These are phyloP conservation scores for Exophiala sp. DNA, from an alignment of 2,329 filamentous ascomycete species.

Conservation along the genomic window DNA sequence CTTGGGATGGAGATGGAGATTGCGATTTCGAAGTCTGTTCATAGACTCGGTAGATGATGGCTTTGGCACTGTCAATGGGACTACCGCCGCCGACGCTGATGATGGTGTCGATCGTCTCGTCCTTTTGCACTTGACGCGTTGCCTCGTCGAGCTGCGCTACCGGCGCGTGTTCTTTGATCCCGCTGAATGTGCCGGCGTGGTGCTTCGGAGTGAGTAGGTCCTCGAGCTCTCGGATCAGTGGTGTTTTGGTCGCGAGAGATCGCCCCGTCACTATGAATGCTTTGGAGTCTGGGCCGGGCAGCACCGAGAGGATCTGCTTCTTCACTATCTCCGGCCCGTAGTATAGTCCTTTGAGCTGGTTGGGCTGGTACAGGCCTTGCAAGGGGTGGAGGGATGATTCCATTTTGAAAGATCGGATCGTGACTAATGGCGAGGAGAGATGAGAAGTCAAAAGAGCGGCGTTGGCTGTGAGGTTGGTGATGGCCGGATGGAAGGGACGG, in stretches of 20 bases:
- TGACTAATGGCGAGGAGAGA: no score
- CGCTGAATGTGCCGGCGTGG: conserved; percentile 51
- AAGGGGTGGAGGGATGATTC: neutral
- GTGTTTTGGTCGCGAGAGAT: conserved; percentile 50
- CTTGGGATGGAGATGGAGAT: no score
- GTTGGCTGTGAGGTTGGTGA: no score
- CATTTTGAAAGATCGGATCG: neutral
- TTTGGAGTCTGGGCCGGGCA: conserved; percentile 43
- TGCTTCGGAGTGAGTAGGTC: conserved; percentile 39
- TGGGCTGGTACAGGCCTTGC: conserved; percentile 46
- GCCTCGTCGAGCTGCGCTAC: conserved; percentile 51
- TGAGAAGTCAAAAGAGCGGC: no score
- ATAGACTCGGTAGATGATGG: conserved; percentile 42
- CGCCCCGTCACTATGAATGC: conserved; percentile 54
- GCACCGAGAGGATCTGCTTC: conserved; percentile 42
- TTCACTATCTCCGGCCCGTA: conserved; percentile 47
- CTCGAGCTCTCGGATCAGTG: conserved; percentile 49
- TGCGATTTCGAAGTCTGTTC: conserved; percentile 30
- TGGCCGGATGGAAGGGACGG: no score
- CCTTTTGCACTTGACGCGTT: conserved; percentile 42
- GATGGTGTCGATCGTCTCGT: conserved; percentile 48
- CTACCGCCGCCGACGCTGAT: conserved; percentile 51
- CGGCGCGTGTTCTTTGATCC: conserved; percentile 52
- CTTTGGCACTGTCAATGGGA: conserved; percentile 50
- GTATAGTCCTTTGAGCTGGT: conserved; percentile 44